Evolutionary conservation across 148 eudicot genomes (phyloP), one percentile per base, ranked within the genome.

Genomic region (Drosera capensis): DNA sequence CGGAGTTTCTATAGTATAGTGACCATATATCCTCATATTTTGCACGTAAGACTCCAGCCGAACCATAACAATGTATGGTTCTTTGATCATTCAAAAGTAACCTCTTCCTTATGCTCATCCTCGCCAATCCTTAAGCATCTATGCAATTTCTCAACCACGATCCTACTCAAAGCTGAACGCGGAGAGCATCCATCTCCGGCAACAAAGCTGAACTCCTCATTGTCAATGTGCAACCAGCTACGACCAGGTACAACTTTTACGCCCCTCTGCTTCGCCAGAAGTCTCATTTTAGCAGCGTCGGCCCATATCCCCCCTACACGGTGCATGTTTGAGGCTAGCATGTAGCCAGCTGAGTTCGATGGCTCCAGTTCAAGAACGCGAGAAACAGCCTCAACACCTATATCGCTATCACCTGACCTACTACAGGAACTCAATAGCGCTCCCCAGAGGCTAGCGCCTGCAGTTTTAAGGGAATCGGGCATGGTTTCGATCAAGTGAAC

Each of bases 341-440:
- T 31, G 66, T 82, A 87, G 17, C 85, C 86, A 2, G 74, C 70
- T 0, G 88, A 70, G 43, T 54, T 77, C 30, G 23, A 58, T 25
- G 96, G 90, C 71, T 87, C 96, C 65, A 77, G 30, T 65, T 79
- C 71, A 2, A 82, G 64, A 25, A 87, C 50, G 28, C 49, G 60
- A 38, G 72, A 50, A 54, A 57, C 67, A 15, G 73, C 80, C 48
- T 42, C 67, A 14, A 34, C 67, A 24, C 75, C 72, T 36, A 73
- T 48, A 44, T 71, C 70, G 2, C 42, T 20, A 21, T 65, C 64
- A 40, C 45, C 56, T 41, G 58, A 71, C 47, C 65, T 66, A 21
- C 75, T 70, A 56, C 76, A 71, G 23, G 76, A 86, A 59, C 94
- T 87, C 43, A 86, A 56, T 21, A 86, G 49, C 11, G 96, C 70